Evolutionary conservation across 192 early-diverging fungal genomes (phyloP).

Genomic region (Podila clonocystis): DNA sequence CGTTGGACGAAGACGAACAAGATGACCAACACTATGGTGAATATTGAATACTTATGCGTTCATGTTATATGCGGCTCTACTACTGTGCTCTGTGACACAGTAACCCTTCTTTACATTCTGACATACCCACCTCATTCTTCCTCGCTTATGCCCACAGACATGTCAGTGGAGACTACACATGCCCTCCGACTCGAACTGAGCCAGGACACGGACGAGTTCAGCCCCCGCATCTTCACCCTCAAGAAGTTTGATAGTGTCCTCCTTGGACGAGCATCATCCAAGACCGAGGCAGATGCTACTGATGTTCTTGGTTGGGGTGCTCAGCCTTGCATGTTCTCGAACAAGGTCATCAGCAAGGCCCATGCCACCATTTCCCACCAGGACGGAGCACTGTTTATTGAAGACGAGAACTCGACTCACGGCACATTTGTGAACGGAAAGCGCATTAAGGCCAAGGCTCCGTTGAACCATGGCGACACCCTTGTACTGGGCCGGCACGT

Average conservation of each 20-base stretch:
- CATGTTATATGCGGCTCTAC: too few species aligned
- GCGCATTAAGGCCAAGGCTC: neutral
- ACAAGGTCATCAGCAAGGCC: slow-evolving; percentile 35
- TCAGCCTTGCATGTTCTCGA: slow-evolving; percentile 11
- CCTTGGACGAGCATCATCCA: neutral
- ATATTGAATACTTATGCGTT: too few species aligned
- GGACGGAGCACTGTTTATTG: slow-evolving; percentile 22
- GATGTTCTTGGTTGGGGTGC: neutral
- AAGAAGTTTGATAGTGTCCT: neutral
- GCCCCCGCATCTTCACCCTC: neutral
- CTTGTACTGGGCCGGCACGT: slow-evolving; percentile 22
- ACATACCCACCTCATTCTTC: too few species aligned
- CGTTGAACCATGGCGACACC: slow-evolving; percentile 13
- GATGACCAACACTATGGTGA: too few species aligned
- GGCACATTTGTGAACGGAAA: slow-evolving; percentile 32
- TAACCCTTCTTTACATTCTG: too few species aligned
- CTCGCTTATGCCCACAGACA: too few species aligned
- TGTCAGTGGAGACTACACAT: neutral
- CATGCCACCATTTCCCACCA: slow-evolving; percentile 21
- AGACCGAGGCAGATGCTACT: neutral
- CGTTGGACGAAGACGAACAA: too few species aligned
- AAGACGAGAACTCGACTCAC: slow-evolving; percentile 29
- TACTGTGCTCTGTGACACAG: too few species aligned
- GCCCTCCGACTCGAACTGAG: neutral
- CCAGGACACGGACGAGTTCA: neutral